Evolutionary conservation across 768 basidiomycete genomes (phyloP), one percentile per base, ranked within the genome.

Genomic region (Candolleomyces aberdarensis): DNA sequence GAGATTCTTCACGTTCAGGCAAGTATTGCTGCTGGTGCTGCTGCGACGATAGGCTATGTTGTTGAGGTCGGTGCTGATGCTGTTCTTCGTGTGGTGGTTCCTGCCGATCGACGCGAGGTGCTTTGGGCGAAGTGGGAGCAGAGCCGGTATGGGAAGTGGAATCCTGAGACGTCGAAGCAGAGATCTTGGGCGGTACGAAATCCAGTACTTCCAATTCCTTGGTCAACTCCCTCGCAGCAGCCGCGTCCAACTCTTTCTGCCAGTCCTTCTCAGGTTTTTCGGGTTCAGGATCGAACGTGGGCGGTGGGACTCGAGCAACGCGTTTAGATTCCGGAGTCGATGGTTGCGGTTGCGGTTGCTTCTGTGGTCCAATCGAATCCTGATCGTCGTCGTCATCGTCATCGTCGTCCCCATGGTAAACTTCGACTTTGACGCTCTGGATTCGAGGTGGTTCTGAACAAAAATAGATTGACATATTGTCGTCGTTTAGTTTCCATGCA

Each of bases 161-260:
- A 3, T 26, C 26, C 26, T 26, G 26, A 26, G 26, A 26, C 26
- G 26, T 26, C 36, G 36, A 36, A 36, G 36, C 2, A 36, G 36
- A 90, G 71, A 19, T 26, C 40, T 56, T 56, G 17, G 54, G 54
- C 8, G 54, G 54, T 22, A 20, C 22, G 39, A 56, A 56, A 13
- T 20, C 40, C 9, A 36, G 3, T 9, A 20, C 11, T 8, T 36
- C 36, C 9, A 90, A 65, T 67, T 89, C 90, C 13, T 83, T 80
- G 13, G 81, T 81, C 1, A 92, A 79, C 69, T 88, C 88, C 17
- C 84, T 80, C 5, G 88, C 88, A 29, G 86, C 88, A 17, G 88
- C 89, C 1, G 83, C 84, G 64, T 87, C 84, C 31, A 83, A 77
- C n/a, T 76, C 77, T 3, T 70, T 74, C 63, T 88, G 86, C 11